Percentiles rank a stretch among this genome's conserved stretches.
Evolutionary conservation across 805 yeast genomes (phyloP).

Genomic region (Saccharomycopsis microspora): DNA sequence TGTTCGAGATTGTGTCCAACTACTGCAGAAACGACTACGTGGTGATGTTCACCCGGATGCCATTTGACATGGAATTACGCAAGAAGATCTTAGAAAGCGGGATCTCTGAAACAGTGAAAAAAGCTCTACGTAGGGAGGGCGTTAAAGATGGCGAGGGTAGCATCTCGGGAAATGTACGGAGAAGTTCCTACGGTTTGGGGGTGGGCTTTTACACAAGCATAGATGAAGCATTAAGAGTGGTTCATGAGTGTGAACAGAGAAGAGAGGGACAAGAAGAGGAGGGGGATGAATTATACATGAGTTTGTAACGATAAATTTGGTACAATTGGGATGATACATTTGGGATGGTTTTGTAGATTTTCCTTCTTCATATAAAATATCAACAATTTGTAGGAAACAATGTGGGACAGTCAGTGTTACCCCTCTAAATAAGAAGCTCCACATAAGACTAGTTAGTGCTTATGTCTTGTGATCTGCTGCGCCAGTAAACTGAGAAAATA

Average conservation of each 20-base stretch:
- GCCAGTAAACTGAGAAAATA: no score
- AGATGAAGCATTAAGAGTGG: conserved; percentile 16
- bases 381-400: no score
- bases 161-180: neutral
- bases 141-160: neutral
- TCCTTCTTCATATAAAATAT: no score
- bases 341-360: no score
- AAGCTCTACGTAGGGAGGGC: conserved; percentile 3
- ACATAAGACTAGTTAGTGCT: no score
- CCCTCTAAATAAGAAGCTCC: no score
- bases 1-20: conserved; percentile 44
- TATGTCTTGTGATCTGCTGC: no score
- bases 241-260: conserved; percentile 5
- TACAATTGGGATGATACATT: no score
- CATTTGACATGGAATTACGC: conserved; percentile 21
- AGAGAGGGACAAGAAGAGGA: neutral
- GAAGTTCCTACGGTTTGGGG: conserved; percentile 7
- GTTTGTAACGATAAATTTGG: no score
- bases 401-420: no score
- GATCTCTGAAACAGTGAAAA: conserved; percentile 17
- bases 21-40: conserved; percentile 28
- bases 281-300: neutral
- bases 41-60: conserved; percentile 25
- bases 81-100: conserved; percentile 22
- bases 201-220: conserved; percentile 16